phyloP scores from a whole-genome alignment of 1,139 yeast genomes.

The Blastobotrys apis region DNA sequence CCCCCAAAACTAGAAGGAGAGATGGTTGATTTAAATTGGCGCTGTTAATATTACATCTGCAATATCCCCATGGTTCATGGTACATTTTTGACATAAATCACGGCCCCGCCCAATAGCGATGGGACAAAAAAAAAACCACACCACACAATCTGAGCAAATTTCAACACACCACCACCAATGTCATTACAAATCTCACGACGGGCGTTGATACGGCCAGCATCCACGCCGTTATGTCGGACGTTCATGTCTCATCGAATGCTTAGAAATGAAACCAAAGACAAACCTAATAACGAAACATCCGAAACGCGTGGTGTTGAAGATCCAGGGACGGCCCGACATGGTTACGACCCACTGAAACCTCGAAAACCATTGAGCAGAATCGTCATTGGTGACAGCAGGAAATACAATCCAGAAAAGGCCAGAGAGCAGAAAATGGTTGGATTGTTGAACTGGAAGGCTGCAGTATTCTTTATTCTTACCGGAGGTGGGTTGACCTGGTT shows the following conservation, averaged over 20 bases:
- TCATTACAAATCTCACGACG: slow-evolving; percentile 1
- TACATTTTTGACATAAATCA: too few species aligned
- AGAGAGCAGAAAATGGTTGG: slow-evolving; percentile 46
- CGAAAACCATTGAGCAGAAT: slow-evolving; percentile 49
- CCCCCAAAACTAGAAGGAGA: too few species aligned
- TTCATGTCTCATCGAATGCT: not conserved
- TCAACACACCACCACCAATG: not conserved
- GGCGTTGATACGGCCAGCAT: not conserved
- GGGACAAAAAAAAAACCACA: not conserved
- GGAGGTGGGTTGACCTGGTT: slow-evolving; percentile 70
- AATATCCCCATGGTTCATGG: too few species aligned
- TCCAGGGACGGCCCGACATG: slow-evolving; percentile 28
- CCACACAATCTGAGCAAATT: not conserved
- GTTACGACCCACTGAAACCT: slow-evolving; percentile 31
- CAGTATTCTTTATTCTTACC: slow-evolving; percentile 54
- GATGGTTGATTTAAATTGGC: too few species aligned
- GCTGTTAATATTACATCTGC: too few species aligned
- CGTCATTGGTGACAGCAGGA: slow-evolving; percentile 49
- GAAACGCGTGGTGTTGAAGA: slow-evolving; percentile 11
- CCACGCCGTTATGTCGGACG: not conserved
- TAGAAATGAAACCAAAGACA: not conserved
- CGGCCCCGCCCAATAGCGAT: too few species aligned
- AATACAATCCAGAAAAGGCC: slow-evolving; percentile 23
- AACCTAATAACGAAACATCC: slow-evolving; percentile 2
- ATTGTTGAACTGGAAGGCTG: slow-evolving; percentile 87